Conservation (phyloP, 805 yeast species). For the Metschnikowia lachancei region DNA sequence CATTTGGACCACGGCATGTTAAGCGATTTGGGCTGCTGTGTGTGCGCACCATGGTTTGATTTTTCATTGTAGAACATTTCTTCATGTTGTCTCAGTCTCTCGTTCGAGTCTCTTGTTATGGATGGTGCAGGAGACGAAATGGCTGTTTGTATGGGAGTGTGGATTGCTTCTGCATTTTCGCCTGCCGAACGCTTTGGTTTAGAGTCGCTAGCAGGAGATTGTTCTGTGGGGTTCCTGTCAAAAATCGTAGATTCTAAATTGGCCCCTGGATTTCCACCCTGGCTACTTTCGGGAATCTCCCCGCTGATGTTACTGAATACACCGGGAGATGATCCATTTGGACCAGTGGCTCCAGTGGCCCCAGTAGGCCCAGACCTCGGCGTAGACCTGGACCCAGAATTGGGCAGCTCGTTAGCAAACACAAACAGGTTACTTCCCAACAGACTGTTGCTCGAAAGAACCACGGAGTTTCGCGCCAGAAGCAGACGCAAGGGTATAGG, state of each 20-base stretch:
- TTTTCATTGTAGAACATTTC: slow-evolving; percentile 8
- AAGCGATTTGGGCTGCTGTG: slow-evolving; percentile 1
- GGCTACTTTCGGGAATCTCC: background rate
- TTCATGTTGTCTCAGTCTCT: slow-evolving; percentile 5
- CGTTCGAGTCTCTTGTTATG: slow-evolving; percentile 14
- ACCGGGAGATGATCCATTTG: slow-evolving; percentile 1
- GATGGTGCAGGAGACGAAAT: slow-evolving; percentile 13
- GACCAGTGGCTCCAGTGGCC: background rate
- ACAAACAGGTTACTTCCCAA: slow-evolving; percentile 1
- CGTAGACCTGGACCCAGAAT: slow-evolving; percentile 9
- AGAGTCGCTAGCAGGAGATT: no score
- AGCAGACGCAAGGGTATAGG: background rate
- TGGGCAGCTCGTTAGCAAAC: slow-evolving; percentile 2
- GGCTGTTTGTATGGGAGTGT: background rate
- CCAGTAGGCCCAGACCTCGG: background rate
- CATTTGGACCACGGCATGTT: slow-evolving; percentile 21
- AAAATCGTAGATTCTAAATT: background rate
- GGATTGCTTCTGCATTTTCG: background rate
- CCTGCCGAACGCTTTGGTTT: no score
- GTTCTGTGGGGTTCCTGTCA: background rate
- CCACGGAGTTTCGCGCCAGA: background rate
- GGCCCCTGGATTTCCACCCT: background rate
- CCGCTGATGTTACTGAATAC: slow-evolving; percentile 5
- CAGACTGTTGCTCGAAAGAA: slow-evolving; percentile 3
- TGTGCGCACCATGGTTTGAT: background rate